Evolutionary conservation across 441 rosid genomes (phyloP).

Genomic region (Eruca vesicaria): DNA sequence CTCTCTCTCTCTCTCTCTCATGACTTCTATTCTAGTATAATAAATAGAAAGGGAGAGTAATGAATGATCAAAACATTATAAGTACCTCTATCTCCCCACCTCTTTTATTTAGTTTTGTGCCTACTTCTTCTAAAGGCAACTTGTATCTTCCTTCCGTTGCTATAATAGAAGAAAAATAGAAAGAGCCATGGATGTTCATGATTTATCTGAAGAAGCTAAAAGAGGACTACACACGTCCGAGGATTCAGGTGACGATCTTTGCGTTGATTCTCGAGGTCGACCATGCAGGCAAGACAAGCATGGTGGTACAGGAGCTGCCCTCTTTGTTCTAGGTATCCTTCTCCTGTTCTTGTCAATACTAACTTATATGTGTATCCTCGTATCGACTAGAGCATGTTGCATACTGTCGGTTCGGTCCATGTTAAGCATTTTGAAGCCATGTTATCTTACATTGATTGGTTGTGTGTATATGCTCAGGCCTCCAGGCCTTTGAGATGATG

Average conservation of each 20-base stretch:
- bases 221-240: conserved; percentile 28
- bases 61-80: conserved; percentile 29
- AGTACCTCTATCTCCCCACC: conserved; percentile 33
- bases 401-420: not conserved
- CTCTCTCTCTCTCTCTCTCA: not conserved
- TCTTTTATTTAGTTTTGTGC: conserved; percentile 25
- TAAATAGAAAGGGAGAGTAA: not conserved
- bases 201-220: conserved; percentile 38
- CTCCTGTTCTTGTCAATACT: conserved; percentile 5
- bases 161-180: not conserved
- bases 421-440: not conserved
- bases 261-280: conserved; percentile 52
- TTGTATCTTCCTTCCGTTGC: conserved; percentile 10
- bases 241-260: conserved; percentile 32
- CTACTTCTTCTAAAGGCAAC: conserved; percentile 28
- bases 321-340: conserved; percentile 51
- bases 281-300: conserved; percentile 45
- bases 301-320: conserved; percentile 57
- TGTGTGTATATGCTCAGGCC: conserved; percentile 36
- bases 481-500: conserved; percentile 72
- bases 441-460: not conserved
- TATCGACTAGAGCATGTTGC: conserved; percentile 10
- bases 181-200: conserved; percentile 27
- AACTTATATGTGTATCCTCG: not conserved
- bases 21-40: not conserved